Conservation (phyloP, 495 filamentous ascomycete species). For the Penicillium cinerascens region DNA sequence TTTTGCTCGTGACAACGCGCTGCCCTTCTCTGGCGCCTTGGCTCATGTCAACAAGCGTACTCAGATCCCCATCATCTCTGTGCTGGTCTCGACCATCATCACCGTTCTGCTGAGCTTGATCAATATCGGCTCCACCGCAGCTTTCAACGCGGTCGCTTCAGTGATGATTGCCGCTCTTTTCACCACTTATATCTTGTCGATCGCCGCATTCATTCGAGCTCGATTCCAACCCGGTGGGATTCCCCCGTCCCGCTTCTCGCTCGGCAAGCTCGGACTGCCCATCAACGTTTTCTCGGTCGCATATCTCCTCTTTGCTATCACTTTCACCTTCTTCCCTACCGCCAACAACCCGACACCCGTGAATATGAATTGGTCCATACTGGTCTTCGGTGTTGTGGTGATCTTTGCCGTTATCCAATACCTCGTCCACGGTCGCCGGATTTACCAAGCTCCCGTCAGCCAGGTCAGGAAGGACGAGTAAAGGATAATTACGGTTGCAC, state of each 20-base stretch:
- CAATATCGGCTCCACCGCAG: constrained; percentile 43
- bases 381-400: constrained; percentile 42
- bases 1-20: constrained; percentile 51
- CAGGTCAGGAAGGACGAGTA: constrained; percentile 23
- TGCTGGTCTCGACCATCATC: constrained; percentile 48
- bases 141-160: constrained; percentile 45
- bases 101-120: constrained; percentile 45
- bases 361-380: constrained; percentile 43
- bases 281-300: constrained; percentile 25
- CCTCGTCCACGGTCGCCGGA: constrained; percentile 33
- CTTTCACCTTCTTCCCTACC: constrained; percentile 49
- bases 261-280: constrained; percentile 20
- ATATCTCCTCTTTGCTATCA: constrained; percentile 31
- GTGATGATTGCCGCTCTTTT: constrained; percentile 40
- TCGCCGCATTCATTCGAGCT: constrained; percentile 24
- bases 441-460: constrained; percentile 41
- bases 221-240: constrained; percentile 23
- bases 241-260: constrained; percentile 24
- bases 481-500: not conserved
- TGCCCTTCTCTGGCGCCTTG: constrained; percentile 35
- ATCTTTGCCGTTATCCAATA: constrained; percentile 44
- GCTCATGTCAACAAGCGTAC: constrained; percentile 36
- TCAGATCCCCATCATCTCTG: constrained; percentile 53
- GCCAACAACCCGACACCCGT: constrained; percentile 25
- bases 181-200: constrained; percentile 41